Conservation (phyloP, 768 basidiomycete species). For the Kwoniella dejecticola region DNA sequence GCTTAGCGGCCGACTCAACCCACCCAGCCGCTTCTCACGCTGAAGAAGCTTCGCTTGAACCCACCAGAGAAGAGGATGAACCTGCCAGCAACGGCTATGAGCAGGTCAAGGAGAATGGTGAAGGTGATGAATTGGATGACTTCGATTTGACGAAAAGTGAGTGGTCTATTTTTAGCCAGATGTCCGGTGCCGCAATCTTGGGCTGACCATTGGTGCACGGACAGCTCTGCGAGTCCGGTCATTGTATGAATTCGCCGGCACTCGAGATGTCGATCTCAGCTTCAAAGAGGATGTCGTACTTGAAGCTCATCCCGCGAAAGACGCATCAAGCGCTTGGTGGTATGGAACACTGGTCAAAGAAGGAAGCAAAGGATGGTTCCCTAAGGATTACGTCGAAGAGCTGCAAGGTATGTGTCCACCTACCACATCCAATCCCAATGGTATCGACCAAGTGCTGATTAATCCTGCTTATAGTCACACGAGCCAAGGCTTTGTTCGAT, state of each 20-base stretch:
- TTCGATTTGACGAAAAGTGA: conserved; percentile 55
- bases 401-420: conserved; percentile 63
- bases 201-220: not conserved
- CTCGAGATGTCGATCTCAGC: conserved; percentile 81
- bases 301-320: conserved; percentile 79
- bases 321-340: conserved; percentile 85
- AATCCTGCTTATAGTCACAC: conserved; percentile 57
- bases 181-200: not conserved
- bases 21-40: conserved; percentile 47
- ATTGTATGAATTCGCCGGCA: conserved; percentile 80
- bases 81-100: conserved; percentile 18
- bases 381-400: conserved; percentile 79
- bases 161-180: conserved; percentile 10
- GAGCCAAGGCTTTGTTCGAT: conserved; percentile 77
- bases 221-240: conserved; percentile 75
- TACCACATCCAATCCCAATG: not conserved
- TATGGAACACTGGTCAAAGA: conserved; percentile 70
- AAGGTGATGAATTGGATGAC: conserved; percentile 53
- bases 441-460: not conserved
- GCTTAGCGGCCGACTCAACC: conserved; percentile 70
- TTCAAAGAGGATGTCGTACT: conserved; percentile 80
- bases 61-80: conserved; percentile 62
- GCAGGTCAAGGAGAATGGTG: conserved; percentile 19
- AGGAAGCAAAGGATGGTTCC: conserved; percentile 82
- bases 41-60: conserved; percentile 57